phyloP scores from a whole-genome alignment of 768 basidiomycete genomes.

The Panus rudis region DNA sequence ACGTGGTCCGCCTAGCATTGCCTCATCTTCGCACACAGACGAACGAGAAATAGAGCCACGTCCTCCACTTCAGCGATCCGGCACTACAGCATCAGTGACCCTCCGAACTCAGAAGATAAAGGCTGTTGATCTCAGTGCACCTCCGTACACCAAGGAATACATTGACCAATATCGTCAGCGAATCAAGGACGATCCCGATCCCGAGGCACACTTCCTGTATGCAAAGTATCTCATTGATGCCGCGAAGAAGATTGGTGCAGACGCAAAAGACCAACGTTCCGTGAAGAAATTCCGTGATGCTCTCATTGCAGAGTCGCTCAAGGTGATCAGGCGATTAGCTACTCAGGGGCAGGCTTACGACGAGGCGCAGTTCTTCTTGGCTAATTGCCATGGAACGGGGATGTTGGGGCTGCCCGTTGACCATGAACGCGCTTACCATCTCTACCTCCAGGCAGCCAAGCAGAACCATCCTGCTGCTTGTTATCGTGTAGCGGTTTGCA shows the following conservation, averaged over 20 bases:
- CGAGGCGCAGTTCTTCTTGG: conserved; percentile 97
- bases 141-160: conserved; percentile 91
- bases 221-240: conserved; percentile 99
- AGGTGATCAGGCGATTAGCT: conserved; percentile 87
- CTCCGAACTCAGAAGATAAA: conserved; percentile 64
- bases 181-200: conserved; percentile 96
- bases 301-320: conserved; percentile 82
- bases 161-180: conserved; percentile 97
- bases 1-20: conserved; percentile 2
- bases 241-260: conserved; percentile 79
- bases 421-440: conserved; percentile 94
- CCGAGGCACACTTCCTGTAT: conserved; percentile 94
- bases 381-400: conserved; percentile 95
- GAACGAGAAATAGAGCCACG: conserved; percentile 52
- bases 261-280: conserved; percentile 68
- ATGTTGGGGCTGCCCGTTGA: conserved; percentile 94
- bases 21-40: conserved; percentile 13
- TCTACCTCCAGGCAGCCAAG: conserved; percentile 95
- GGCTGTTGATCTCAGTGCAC: conserved; percentile 73
- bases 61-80: conserved; percentile 48
- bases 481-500: conserved; percentile 97
- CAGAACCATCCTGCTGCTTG: conserved; percentile 93
- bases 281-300: conserved; percentile 89
- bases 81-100: conserved; percentile 48
- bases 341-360: conserved; percentile 89